Conservation (phyloP, 2,329 filamentous ascomycete genomes). For the Talaromyces sp. region DNA sequence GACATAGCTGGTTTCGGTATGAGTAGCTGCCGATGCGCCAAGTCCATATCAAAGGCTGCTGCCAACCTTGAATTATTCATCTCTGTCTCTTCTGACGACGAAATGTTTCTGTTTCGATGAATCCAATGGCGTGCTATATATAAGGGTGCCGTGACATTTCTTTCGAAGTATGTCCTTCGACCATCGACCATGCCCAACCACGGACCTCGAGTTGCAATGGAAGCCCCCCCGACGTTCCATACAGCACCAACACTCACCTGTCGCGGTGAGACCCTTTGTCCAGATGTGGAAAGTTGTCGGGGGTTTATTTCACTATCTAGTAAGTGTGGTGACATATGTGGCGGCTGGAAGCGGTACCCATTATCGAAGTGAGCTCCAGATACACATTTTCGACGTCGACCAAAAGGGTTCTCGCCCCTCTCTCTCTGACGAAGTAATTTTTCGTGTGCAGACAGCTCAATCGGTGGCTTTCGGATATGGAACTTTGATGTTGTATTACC, state of each 20-base stretch:
- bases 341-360: constrained; percentile 21
- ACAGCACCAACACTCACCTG: constrained; percentile 66
- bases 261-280: constrained; percentile 27
- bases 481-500: constrained; percentile 48
- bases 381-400: constrained; percentile 35
- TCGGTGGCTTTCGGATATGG: constrained; percentile 49
- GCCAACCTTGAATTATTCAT: constrained; percentile 73
- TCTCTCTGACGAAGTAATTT: constrained; percentile 44
- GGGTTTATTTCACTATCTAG: constrained; percentile 27
- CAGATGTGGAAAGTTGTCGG: constrained; percentile 13
- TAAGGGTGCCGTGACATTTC: constrained; percentile 67
- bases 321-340: constrained; percentile 34
- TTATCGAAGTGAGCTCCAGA: constrained; percentile 17
- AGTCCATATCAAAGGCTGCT: constrained; percentile 75
- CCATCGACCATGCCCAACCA: constrained; percentile 56
- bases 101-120: constrained; percentile 39
- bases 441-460: constrained; percentile 47
- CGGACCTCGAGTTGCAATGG: constrained; percentile 49
- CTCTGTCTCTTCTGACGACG: constrained; percentile 59
- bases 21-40: constrained; percentile 62
- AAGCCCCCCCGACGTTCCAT: constrained; percentile 73
- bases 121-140: constrained; percentile 55
- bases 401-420: constrained; percentile 52
- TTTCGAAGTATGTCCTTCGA: constrained; percentile 61
- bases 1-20: constrained; percentile 37